These are phyloP conservation scores for Gracilaria caudata DNA, from an alignment of 23 red algal species.

Conservation along the genomic window DNA sequence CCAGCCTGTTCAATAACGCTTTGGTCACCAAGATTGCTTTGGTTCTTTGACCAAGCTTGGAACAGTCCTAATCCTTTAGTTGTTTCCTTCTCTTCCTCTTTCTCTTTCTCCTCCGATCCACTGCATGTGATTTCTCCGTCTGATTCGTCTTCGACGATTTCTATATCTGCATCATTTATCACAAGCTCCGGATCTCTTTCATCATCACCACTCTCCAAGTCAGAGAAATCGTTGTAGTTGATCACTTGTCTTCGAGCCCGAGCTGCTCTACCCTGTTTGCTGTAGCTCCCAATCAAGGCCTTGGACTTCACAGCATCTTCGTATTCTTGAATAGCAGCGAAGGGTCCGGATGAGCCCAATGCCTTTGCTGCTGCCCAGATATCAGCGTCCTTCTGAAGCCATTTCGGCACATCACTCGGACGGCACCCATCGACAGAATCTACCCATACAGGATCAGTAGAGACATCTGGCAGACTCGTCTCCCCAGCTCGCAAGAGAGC, in stretches of 20 bases:
- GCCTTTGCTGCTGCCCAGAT: slow-evolving; percentile 41
- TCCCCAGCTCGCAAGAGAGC: slow-evolving; percentile 33
- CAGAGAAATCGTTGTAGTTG: slow-evolving; percentile 11
- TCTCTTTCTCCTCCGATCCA: not conserved
- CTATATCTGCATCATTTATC: not conserved
- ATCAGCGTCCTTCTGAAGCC: slow-evolving; percentile 49
- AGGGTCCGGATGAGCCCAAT: not conserved
- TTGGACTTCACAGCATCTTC: slow-evolving; percentile 42
- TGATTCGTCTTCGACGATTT: slow-evolving; percentile 23
- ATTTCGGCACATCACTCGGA: slow-evolving; percentile 16
- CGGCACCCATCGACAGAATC: slow-evolving; percentile 47
- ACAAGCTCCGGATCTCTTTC: slow-evolving; percentile 21
- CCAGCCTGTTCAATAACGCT: not conserved
- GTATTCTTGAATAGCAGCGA: slow-evolving; percentile 16
- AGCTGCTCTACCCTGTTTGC: slow-evolving; percentile 32
- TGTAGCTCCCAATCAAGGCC: slow-evolving; percentile 32
- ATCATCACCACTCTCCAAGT: slow-evolving; percentile 33
- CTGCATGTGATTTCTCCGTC: not conserved
- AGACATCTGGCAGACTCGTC: slow-evolving; percentile 4
- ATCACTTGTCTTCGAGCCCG: slow-evolving; percentile 42
- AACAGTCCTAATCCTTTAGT: not conserved
- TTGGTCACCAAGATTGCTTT: not conserved
- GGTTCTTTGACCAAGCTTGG: slow-evolving; percentile 15
- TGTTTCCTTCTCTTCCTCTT: not conserved
- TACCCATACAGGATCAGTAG: slow-evolving; percentile 45